phyloP scores from a whole-genome alignment of 164 flowering plant genomes.

The Piper longum region DNA sequence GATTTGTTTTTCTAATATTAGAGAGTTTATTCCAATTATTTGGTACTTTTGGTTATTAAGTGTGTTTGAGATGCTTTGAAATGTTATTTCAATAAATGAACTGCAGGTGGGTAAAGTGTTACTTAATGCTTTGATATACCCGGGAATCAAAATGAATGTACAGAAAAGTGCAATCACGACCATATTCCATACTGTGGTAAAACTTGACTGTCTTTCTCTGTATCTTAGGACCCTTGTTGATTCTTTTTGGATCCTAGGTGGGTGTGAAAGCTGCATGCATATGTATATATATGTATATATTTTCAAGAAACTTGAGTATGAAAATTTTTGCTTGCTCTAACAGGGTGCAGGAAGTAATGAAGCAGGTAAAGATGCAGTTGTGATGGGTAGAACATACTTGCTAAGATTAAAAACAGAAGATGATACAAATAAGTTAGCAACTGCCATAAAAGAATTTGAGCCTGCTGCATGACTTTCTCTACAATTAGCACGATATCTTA shows the following conservation, averaged over 20 bases:
- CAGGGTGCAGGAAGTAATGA: constrained; percentile 15
- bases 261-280: background rate
- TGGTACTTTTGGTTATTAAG: background rate
- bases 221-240: background rate
- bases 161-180: constrained; percentile 73
- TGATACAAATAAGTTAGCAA: constrained; percentile 44
- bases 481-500: background rate
- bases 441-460: constrained; percentile 22
- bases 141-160: constrained; percentile 80
- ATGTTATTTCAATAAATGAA: background rate
- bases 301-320: background rate
- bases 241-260: background rate
- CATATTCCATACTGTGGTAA: constrained; percentile 89
- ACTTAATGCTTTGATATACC: constrained; percentile 83
- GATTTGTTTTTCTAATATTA: background rate
- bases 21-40: background rate
- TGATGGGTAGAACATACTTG: constrained; percentile 66
- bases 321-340: background rate
- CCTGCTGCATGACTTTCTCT: constrained; percentile 17
- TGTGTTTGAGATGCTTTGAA: background rate
- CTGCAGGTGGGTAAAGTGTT: constrained; percentile 75
- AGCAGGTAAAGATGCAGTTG: constrained; percentile 21
- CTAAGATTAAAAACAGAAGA: constrained; percentile 65
- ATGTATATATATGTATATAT: background rate
- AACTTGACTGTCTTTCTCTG: constrained; percentile 2